Percentiles rank a stretch among this genome's conserved stretches.
These are phyloP conservation scores for Phialophora expanda DNA, from an alignment of 2,329 filamentous ascomycete genomes.

Conservation along the genomic window DNA sequence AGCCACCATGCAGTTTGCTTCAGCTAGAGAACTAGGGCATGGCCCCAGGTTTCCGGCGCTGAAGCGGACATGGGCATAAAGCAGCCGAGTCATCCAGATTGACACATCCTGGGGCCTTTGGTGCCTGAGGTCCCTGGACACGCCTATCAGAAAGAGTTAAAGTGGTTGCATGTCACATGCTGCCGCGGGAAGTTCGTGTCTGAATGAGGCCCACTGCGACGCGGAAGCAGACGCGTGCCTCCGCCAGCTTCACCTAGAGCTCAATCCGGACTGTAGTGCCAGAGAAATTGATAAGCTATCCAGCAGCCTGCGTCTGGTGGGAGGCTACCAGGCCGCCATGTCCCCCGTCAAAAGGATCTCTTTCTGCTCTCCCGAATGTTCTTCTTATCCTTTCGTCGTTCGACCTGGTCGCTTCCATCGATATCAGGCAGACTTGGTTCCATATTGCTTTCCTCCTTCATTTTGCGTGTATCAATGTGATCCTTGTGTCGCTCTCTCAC, in stretches of 20 bases:
- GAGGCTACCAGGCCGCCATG: slow-evolving; percentile 17
- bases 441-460: slow-evolving; percentile 7
- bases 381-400: slow-evolving; percentile 18
- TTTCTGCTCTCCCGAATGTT: slow-evolving; percentile 14
- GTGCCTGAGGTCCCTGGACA: neutral
- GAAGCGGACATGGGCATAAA: slow-evolving; percentile 21
- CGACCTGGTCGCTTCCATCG: slow-evolving; percentile 18
- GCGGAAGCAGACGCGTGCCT: slow-evolving; percentile 22
- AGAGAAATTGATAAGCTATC: slow-evolving; percentile 14
- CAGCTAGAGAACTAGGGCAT: slow-evolving; percentile 15
- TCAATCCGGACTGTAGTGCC: slow-evolving; percentile 18
- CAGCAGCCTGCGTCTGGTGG: slow-evolving; percentile 8
- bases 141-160: slow-evolving; percentile 10
- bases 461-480: slow-evolving; percentile 13
- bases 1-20: slow-evolving; percentile 26
- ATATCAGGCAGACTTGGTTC: slow-evolving; percentile 27
- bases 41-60: slow-evolving; percentile 24
- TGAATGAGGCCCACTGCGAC: slow-evolving; percentile 12
- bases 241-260: slow-evolving; percentile 23
- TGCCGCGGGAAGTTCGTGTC: slow-evolving; percentile 13
- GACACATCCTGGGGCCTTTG: slow-evolving; percentile 22
- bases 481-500: slow-evolving; percentile 5
- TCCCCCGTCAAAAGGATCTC: slow-evolving; percentile 26
- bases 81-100: slow-evolving; percentile 14
- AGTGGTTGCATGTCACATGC: slow-evolving; percentile 36